phyloP scores from a whole-genome alignment of 805 yeast species.

The Lachancea dasiensis region DNA sequence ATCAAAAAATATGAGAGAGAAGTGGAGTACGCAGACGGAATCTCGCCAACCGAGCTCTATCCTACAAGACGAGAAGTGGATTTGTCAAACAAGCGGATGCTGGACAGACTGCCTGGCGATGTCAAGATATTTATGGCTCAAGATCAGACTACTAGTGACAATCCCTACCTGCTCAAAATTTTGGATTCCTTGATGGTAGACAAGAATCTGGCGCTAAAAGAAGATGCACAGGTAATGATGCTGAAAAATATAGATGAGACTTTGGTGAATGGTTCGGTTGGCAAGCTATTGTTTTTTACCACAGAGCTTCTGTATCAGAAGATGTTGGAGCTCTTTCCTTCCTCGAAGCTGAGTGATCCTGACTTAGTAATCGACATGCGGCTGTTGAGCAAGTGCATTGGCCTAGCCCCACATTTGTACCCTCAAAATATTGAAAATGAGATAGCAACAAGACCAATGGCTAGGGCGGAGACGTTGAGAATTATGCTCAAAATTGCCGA shows the following conservation, averaged over 20 bases:
- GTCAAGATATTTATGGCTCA: constrained; percentile 39
- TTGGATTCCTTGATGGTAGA: constrained; percentile 70
- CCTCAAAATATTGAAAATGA: constrained; percentile 27
- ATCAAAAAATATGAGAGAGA: constrained; percentile 16
- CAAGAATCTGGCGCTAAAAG: constrained; percentile 54
- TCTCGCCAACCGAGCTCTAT: constrained; percentile 82
- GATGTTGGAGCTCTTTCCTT: constrained; percentile 21
- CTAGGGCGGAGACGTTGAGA: constrained; percentile 14
- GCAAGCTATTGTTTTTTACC: constrained; percentile 49
- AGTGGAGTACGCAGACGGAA: constrained; percentile 38
- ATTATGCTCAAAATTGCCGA: constrained; percentile 19
- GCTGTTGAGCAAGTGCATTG: constrained; percentile 31
- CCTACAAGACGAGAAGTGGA: constrained; percentile 87
- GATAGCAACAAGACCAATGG: constrained; percentile 19
- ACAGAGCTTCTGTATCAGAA: constrained; percentile 23
- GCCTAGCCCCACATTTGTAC: constrained; percentile 15
- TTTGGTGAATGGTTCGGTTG: constrained; percentile 88
- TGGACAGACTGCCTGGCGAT: constrained; percentile 45
- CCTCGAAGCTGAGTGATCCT: constrained; percentile 20
- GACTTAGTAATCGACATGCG: constrained; percentile 30
- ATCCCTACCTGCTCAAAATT: constrained; percentile 25
- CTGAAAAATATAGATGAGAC: constrained; percentile 70
- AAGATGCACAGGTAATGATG: constrained; percentile 93
- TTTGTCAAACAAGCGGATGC: constrained; percentile 53
- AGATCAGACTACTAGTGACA: constrained; percentile 10